Evolutionary conservation across 2,329 filamentous ascomycete genomes (phyloP).

Genomic region (Fusarium sp.): DNA sequence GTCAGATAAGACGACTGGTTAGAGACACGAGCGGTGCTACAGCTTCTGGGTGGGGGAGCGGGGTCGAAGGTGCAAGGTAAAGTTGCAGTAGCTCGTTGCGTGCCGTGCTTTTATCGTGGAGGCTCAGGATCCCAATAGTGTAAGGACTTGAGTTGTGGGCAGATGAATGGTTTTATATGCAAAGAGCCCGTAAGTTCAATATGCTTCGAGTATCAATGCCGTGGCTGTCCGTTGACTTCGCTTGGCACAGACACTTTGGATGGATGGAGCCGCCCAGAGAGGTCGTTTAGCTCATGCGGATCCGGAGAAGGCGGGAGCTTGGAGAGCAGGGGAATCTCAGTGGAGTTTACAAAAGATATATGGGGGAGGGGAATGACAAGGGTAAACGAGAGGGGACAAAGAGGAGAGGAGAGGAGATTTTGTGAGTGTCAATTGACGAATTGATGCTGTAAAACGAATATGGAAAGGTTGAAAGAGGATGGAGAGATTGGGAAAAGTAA

Average conservation of each 20-base stretch:
- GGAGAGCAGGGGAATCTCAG: constrained; percentile 29
- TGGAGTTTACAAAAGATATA: constrained; percentile 38
- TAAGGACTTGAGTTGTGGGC: constrained; percentile 7
- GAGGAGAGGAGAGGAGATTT: constrained; percentile 6
- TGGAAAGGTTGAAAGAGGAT: constrained; percentile 8
- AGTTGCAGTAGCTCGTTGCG: constrained; percentile 42
- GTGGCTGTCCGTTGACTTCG: neutral
- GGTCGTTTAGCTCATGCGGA: constrained; percentile 29
- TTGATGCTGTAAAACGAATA: constrained; percentile 24
- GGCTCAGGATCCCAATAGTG: constrained; percentile 25
- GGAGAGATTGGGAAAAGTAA: constrained; percentile 1
- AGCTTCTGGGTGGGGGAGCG: constrained; percentile 46
- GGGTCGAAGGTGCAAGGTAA: constrained; percentile 44
- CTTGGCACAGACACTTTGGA: neutral
- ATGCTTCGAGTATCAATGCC: neutral
- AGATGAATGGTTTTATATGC: neutral
- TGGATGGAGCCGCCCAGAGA: constrained; percentile 11
- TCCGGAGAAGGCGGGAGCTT: constrained; percentile 32
- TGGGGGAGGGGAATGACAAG: constrained; percentile 13
- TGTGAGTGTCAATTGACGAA: constrained; percentile 25
- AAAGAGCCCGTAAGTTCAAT: neutral
- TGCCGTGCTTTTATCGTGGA: constrained; percentile 30
- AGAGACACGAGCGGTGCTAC: constrained; percentile 42
- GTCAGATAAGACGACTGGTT: constrained; percentile 48
- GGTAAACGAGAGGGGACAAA: constrained; percentile 13